A percentile compares a stretch with the other conserved stretches of the same genome.
Evolutionary conservation across 2,329 filamentous ascomycete species (phyloP).

Genomic region (Botrytis byssoidea): DNA sequence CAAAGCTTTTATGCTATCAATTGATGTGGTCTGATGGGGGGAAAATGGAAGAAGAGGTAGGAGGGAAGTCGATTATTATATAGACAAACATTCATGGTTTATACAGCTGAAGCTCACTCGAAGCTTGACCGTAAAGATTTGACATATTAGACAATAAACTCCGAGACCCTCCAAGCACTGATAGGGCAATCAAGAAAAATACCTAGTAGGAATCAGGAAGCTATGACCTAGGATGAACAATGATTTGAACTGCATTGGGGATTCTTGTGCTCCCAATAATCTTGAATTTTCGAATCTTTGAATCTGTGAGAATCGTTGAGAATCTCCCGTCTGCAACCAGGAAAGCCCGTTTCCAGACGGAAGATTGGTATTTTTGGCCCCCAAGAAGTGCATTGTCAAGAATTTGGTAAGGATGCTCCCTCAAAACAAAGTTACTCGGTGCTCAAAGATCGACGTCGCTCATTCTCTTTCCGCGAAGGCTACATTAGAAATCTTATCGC

Average conservation of each 20-base stretch:
- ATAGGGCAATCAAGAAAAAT: conserved; percentile 8
- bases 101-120: conserved; percentile 17
- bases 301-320: background rate
- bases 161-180: background rate
- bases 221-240: conserved; percentile 14
- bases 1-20: conserved; percentile 20
- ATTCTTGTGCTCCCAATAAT: conserved; percentile 13
- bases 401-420: background rate
- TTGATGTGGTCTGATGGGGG: background rate
- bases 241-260: conserved; percentile 13
- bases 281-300: background rate
- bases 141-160: background rate
- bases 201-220: background rate
- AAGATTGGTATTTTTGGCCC: background rate
- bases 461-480: conserved; percentile 10
- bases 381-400: background rate
- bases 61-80: background rate
- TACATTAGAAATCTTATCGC: conserved; percentile 6
- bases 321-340: background rate
- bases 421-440: conserved; percentile 2
- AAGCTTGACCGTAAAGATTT: conserved; percentile 9
- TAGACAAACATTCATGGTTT: background rate
- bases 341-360: background rate
- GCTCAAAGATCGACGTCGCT: conserved; percentile 12
- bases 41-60: background rate